Percentiles rank a stretch among this genome's conserved stretches.
Evolutionary conservation across 2,329 filamentous ascomycete species (phyloP).

Genomic region (Fusarium sp.): DNA sequence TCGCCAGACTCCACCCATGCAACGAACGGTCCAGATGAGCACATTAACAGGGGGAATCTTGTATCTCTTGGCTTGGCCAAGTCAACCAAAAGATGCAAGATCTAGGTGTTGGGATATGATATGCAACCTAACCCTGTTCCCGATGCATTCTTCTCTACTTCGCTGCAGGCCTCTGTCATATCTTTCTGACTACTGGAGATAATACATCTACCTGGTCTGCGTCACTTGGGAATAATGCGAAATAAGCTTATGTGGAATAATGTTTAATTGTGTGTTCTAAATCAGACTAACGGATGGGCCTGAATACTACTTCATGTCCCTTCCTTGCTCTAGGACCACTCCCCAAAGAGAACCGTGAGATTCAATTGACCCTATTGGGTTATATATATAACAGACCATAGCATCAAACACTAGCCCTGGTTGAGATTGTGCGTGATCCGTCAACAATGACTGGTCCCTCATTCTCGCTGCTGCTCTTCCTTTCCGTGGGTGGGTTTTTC

Average conservation of each 20-base stretch:
- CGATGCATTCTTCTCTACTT: no score
- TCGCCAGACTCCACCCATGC: slow-evolving; percentile 5
- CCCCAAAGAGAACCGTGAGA: not conserved
- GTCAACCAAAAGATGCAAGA: not conserved
- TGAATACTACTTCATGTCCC: not conserved
- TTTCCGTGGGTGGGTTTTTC: slow-evolving; percentile 18
- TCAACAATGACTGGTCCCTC: slow-evolving; percentile 33
- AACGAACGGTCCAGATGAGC: not conserved
- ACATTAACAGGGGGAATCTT: not conserved
- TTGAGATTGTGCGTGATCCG: slow-evolving; percentile 29
- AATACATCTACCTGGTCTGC: no score
- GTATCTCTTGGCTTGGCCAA: not conserved
- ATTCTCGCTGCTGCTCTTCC: slow-evolving; percentile 18
- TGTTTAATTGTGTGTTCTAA: not conserved
- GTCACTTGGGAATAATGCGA: no score
- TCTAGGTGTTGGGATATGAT: no score
- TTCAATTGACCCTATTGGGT: not conserved
- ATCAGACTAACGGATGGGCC: not conserved
- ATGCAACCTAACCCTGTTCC: no score
- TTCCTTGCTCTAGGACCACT: not conserved
- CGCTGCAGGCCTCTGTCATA: no score
- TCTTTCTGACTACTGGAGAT: no score
- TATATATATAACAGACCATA: not conserved
- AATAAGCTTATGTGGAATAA: not conserved
- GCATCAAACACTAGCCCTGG: slow-evolving; percentile 7